Base-by-base conservation (phyloP, 1,284 basidiomycete species). In the Ceratobasidium sp. region DNA sequence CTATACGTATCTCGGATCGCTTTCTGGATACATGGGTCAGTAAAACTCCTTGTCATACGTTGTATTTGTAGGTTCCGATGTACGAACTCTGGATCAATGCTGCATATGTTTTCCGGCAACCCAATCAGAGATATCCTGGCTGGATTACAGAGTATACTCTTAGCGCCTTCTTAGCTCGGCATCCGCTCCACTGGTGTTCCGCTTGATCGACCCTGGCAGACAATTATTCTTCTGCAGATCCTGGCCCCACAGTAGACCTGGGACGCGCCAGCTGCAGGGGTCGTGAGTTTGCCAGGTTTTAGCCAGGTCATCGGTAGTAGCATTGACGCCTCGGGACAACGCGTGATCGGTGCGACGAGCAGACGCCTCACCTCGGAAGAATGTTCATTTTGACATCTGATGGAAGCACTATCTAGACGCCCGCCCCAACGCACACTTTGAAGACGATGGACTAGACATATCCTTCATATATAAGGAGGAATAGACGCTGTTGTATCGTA, bases 1-100 rank as follows among this genome's bases (percentile, higher is more conserved):
- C 64, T 77, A 67, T 60, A 77, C 63, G 26, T 77, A 77, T 49
- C 40, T 77, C 18, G 75, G 75, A 40, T 76, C 73, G 39, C 40
- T 76, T 33, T 49, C 46, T 40, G 73, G 73, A 33, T 76, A 76
- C 39, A 33, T 51, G 44, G 63, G 60, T 26, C 63, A 76, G 23
- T 76, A 46, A 63, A 44, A 6, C 49, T 55, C 20, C 9, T 55
- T 68, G 26, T 28, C 7, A 28, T 53, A 69, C n/a, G 20, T 7
- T 69, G 67, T 69, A 69, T 69, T 69, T 69, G 51, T 69, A 69
- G 26, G 67, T 55, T 69, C 23, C 23, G 28, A 42, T 66, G n/a
- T 28, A 40, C 12, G 64, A 44, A 49, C 42, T 66, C 6, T 49
- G 23, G 64, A 49, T 26, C 23, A 33, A 39, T 49, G 28, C 26